These are phyloP conservation scores for Laguncularia racemosa DNA, from an alignment of 345 rosid genomes.

Conservation along the genomic window DNA sequence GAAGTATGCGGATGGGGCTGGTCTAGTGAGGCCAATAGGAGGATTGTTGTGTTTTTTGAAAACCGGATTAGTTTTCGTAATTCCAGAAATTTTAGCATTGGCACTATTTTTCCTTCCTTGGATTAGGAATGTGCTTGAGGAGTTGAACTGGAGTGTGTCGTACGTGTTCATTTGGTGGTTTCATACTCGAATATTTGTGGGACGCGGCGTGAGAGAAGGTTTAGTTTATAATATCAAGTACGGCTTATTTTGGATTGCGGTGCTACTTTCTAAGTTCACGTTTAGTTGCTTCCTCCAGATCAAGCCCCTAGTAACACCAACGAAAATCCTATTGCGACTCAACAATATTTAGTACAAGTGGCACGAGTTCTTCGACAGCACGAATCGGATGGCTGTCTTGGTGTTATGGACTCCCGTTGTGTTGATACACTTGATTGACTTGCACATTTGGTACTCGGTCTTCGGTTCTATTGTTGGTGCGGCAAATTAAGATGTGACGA, in stretches of 20 bases:
- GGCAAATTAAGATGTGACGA: too few relatives aligned
- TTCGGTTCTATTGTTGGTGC: conserved; percentile 68
- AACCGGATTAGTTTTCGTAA: conserved; percentile 51
- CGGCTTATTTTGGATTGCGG: conserved; percentile 62
- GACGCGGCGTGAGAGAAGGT: conserved; percentile 91
- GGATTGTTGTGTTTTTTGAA: conserved; percentile 54
- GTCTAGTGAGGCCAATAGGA: conserved; percentile 53
- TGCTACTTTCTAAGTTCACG: conserved; percentile 49
- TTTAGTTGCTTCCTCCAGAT: conserved; percentile 87
- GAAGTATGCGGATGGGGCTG: conserved; percentile 49
- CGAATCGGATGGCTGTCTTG: conserved; percentile 44
- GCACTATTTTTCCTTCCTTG: conserved; percentile 72
- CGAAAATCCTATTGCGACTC: conserved; percentile 43
- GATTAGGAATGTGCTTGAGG: conserved; percentile 69
- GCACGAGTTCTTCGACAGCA: conserved; percentile 73
- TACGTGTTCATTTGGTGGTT: conserved; percentile 88
- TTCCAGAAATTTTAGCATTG: conserved; percentile 75
- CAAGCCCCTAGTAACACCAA: conserved; percentile 64
- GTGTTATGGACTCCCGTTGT: conserved; percentile 76
- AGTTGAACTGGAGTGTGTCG: conserved; percentile 49
- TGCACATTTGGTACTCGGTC: conserved; percentile 87
- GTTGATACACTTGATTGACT: conserved; percentile 68
- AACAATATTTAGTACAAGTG: conserved; percentile 26
- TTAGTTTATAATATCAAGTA: conserved; percentile 66
- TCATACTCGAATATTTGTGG: conserved; percentile 64